These are phyloP conservation scores for Pythium grandisporangium DNA, from an alignment of 352 stramenopile species.

Conservation along the genomic window DNA sequence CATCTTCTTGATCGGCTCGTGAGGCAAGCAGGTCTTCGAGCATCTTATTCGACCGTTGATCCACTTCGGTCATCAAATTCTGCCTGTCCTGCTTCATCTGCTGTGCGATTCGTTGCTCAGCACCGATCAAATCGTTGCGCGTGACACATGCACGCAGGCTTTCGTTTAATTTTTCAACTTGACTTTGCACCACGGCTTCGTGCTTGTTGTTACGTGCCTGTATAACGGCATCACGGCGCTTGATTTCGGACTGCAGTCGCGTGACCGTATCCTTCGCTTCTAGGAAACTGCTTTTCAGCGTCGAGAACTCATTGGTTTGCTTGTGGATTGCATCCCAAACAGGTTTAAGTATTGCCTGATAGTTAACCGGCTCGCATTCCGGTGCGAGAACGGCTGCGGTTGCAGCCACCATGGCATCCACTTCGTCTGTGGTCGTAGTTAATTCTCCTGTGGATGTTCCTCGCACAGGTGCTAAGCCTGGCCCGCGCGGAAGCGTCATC, in stretches of 20 bases:
- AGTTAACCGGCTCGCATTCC: constrained; percentile 6
- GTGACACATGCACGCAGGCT: constrained; percentile 62
- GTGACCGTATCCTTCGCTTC: constrained; percentile 68
- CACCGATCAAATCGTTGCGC: constrained; percentile 64
- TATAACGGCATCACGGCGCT: constrained; percentile 65
- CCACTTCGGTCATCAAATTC: constrained; percentile 47
- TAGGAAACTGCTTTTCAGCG: constrained; percentile 45
- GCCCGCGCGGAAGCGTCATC: constrained; percentile 2
- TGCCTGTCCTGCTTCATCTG: constrained; percentile 64
- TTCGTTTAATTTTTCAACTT: constrained; percentile 79
- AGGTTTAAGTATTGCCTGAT: constrained; percentile 41
- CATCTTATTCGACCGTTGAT: constrained; percentile 52
- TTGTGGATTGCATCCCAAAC: constrained; percentile 72
- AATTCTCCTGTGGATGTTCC: too few species aligned
- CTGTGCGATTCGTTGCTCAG: constrained; percentile 63
- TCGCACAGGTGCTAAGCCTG: too few species aligned
- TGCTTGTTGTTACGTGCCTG: constrained; percentile 75
- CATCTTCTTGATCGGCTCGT: constrained; percentile 66
- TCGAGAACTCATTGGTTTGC: constrained; percentile 65
- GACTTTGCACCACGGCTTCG: constrained; percentile 50
- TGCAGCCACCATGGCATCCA: constrained; percentile 15
- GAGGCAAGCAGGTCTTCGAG: constrained; percentile 50
- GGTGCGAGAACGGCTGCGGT: constrained; percentile 13
- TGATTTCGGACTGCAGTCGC: constrained; percentile 72
- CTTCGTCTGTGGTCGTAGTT: constrained; percentile 9